Conservation (phyloP, 768 basidiomycete genomes). For the Podaxis carcinomalis region DNA sequence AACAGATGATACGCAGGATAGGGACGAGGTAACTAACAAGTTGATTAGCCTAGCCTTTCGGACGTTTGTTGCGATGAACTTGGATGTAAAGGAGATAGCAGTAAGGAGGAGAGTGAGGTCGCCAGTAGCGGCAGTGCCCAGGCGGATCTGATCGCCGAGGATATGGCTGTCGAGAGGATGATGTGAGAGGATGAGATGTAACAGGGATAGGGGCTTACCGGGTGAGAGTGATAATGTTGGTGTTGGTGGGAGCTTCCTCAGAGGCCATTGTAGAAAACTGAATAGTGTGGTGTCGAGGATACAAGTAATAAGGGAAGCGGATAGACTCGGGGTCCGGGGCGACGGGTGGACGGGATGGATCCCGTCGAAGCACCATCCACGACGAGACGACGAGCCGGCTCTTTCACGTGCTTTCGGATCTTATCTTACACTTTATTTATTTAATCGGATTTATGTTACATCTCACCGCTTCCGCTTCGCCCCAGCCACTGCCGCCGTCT, state of each 20-base stretch:
- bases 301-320: slow-evolving; percentile 7
- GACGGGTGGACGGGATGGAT: neutral
- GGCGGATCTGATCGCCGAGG: slow-evolving; percentile 75
- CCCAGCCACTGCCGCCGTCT: slow-evolving; percentile 45
- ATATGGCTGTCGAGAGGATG: slow-evolving; percentile 49
- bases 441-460: slow-evolving; percentile 9
- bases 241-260: slow-evolving; percentile 65
- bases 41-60: slow-evolving; percentile 96
- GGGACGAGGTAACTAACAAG: slow-evolving; percentile 52
- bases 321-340: slow-evolving; percentile 12
- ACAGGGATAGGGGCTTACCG: slow-evolving; percentile 44
- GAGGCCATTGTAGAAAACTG: slow-evolving; percentile 31
- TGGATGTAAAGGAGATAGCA: slow-evolving; percentile 93
- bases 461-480: slow-evolving; percentile 63
- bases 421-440: slow-evolving; percentile 13
- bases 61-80: slow-evolving; percentile 98
- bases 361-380: neutral
- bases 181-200: slow-evolving; percentile 6
- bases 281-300: slow-evolving; percentile 15
- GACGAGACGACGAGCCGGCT: neutral
- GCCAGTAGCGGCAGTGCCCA: slow-evolving; percentile 82
- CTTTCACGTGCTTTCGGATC: slow-evolving; percentile 30
- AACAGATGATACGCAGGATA: slow-evolving; percentile 3
- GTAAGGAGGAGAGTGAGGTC: slow-evolving; percentile 93
- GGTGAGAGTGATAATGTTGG: slow-evolving; percentile 90